Base-by-base conservation (phyloP, 2,329 filamentous ascomycete genomes). In the Diaporthe vaccinii region DNA sequence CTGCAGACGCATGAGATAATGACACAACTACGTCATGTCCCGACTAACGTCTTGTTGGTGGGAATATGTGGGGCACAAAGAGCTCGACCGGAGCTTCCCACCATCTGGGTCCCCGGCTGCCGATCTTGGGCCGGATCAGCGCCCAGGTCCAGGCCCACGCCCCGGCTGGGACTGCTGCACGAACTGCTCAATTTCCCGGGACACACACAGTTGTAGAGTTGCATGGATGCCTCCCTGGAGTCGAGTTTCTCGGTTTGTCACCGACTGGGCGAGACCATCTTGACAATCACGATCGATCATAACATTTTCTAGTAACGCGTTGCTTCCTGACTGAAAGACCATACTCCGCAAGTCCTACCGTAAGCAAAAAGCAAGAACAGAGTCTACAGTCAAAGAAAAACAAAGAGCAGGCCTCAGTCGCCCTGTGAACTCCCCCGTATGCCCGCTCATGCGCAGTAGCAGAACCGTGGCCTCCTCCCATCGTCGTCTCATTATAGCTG, bases 361-460 rank as follows among this genome's bases (percentile, higher is more conserved):
- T 69, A 69, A 69, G 34, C 46, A 69, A 69, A 69, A 68, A 34
- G 34, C 20, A 34, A 39, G 36, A 55, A 53, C n/a, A 55, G 28
- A 69, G n/a, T 69, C 65, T 69, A 69, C 65, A 53, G 65, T 51
- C 34, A 69, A 55, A 69, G 65, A 69, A 69, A 62, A 69, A 22
- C 49, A 69, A 49, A n/a, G 49, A 69, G 65, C n/a, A 69, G 49
- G 65, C 34, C 51, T 55, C 65, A 39, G n/a, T 69, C 34, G 14
- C 15, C 65, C 65, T 34, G 34, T 69, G 36, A 41, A 69, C 65
- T 55, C 65, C 65, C 65, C 65, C 49, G 49, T 69, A 69, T 69
- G 49, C 65, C 65, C 49, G 65, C 65, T 41, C 65, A 55, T 69
- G 65, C 65, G n/a, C 34, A 55, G 49, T n/a, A 41, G 65, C 49